A percentile compares a stretch with the other conserved stretches of the same genome.
These are phyloP conservation scores for Exophiala sp. DNA, from an alignment of 2,329 filamentous ascomycete genomes.

Conservation along the genomic window DNA sequence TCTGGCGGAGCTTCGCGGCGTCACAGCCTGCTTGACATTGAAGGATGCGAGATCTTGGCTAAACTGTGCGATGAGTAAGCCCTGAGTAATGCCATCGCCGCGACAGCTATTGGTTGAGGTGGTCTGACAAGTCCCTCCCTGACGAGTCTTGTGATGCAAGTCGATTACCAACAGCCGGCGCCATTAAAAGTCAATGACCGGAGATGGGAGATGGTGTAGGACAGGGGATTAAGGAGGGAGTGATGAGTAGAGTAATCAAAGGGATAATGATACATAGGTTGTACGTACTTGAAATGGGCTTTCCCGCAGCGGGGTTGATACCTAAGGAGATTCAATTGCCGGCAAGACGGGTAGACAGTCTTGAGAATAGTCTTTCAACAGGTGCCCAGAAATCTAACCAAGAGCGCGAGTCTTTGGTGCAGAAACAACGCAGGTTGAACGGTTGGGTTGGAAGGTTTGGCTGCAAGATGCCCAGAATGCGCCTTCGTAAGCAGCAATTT, in stretches of 20 bases:
- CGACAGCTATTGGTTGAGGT: slow-evolving; percentile 16
- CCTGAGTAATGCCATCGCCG: slow-evolving; percentile 17
- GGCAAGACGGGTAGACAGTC: no score
- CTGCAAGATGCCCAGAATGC: no score
- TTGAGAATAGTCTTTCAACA: no score
- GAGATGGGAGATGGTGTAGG: slow-evolving; percentile 13
- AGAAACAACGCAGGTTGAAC: no score
- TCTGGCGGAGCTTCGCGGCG: slow-evolving; percentile 14
- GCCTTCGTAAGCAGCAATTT: no score
- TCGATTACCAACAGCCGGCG: slow-evolving; percentile 25
- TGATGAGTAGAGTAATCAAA: slow-evolving; percentile 10
- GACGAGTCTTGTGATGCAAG: slow-evolving; percentile 26
- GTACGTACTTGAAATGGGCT: no score
- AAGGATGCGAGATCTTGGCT: slow-evolving; percentile 15
- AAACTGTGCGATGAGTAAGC: slow-evolving; percentile 26
- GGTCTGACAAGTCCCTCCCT: slow-evolving; percentile 18
- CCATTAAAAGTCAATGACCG: slow-evolving; percentile 20
- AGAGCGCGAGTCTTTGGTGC: no score
- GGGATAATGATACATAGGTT: neutral
- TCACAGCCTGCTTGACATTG: slow-evolving; percentile 6
- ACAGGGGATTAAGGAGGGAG: slow-evolving; percentile 6
- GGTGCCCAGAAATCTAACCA: no score
- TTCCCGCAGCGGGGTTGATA: no score
- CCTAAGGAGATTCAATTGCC: no score
- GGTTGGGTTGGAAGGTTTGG: no score